phyloP scores from a whole-genome alignment of 306 rosid species.

The Pachyrhizus erosus region DNA sequence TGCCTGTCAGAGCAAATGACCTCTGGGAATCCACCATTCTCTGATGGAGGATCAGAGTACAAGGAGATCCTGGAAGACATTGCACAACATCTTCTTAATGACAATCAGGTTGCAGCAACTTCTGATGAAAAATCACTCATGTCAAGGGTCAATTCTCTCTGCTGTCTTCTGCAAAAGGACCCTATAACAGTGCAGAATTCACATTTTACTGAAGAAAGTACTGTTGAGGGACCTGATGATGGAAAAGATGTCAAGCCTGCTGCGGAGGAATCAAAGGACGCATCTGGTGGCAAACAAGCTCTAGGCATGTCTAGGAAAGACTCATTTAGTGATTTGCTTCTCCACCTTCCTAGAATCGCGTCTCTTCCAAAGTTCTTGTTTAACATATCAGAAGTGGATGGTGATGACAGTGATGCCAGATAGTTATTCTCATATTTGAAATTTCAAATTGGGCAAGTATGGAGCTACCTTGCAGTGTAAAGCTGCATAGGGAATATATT shows the following conservation, averaged over 20 bases:
- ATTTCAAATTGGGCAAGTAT: slow-evolving; percentile 15
- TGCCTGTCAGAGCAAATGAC: slow-evolving; percentile 76
- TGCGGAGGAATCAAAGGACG: slow-evolving; percentile 53
- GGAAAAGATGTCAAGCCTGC: slow-evolving; percentile 52
- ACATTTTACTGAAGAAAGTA: slow-evolving; percentile 34
- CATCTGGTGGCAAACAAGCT: slow-evolving; percentile 55
- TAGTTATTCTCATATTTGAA: slow-evolving; percentile 30
- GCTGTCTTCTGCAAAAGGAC: slow-evolving; percentile 87
- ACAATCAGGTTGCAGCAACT: slow-evolving; percentile 66
- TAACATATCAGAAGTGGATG: slow-evolving; percentile 72
- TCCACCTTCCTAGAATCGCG: slow-evolving; percentile 80
- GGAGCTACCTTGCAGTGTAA: slow-evolving; percentile 22
- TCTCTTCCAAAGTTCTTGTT: slow-evolving; percentile 84
- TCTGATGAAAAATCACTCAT: slow-evolving; percentile 85
- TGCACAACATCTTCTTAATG: slow-evolving; percentile 73
- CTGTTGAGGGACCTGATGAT: slow-evolving; percentile 41
- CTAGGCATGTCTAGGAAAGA: slow-evolving; percentile 83
- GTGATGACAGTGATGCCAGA: slow-evolving; percentile 54
- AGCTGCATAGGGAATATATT: slow-evolving; percentile 11
- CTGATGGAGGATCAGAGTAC: slow-evolving; percentile 58
- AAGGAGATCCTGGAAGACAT: slow-evolving; percentile 66
- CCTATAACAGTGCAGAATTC: slow-evolving; percentile 51
- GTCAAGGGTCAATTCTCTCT: slow-evolving; percentile 86
- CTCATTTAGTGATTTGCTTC: slow-evolving; percentile 74
- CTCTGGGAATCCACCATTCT: slow-evolving; percentile 56